Evolutionary conservation across 345 rosid genomes (phyloP), one percentile per base, ranked within the genome.

Genomic region (Capsella bursapastoris): DNA sequence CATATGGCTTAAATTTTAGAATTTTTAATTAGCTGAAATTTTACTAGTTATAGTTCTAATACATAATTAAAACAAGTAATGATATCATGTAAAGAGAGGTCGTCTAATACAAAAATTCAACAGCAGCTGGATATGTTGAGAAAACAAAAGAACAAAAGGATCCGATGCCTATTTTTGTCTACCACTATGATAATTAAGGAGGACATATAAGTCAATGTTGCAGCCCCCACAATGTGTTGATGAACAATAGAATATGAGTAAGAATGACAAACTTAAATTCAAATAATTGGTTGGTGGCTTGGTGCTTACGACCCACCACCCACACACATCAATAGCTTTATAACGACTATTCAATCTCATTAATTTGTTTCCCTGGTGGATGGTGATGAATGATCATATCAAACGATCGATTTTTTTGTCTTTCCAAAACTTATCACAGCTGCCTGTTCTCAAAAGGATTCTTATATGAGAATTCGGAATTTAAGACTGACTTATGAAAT

Each of bases 271-370:
- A 76, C 25, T 44, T 22, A 57, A 64, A 47, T 70, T 70, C 66
- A 64, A 65, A 77, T 71, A 49, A 71, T 77, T 77, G 73, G 77
- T 71, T 65, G 81, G 81, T 78, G 77, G 66, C 63, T 71, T 66
- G 77, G 77, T 66, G 72, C 73, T 66, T 71, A 71, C 80, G 80
- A 71, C 76, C 76, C 80, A 71, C 77, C 81, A 78, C 77, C 76
- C 71, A 70, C 71, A 76, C 40, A 71, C 66, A 64, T 70, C 80
- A 63, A 15, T 55, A 70, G 66, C 75, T 76, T 76, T 69, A 64
- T 63, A 70, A 76, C 65, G 79, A 76, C 79, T 61, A 70, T 76
- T 69, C 75, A 76, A 35, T 76, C 28, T 64, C 70, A 62, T 43
- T 43, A 43, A 12, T 44, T 76, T 76, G 79, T 55, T 70, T 35